Percentiles rank a stretch among this genome's conserved stretches.
Conservation (phyloP, 306 rosid species). For the Lupinus albus region DNA sequence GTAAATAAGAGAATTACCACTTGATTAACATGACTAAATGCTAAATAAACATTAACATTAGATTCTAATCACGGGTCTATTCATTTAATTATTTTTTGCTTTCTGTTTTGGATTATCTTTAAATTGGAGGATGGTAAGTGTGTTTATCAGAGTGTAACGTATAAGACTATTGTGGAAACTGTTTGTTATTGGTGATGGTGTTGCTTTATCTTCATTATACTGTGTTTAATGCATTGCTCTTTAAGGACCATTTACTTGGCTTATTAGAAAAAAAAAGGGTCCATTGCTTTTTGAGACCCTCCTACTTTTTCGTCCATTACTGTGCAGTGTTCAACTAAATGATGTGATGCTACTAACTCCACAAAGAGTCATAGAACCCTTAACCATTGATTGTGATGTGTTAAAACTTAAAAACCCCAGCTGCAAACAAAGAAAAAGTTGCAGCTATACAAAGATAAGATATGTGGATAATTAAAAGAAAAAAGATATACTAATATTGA, state of each 20-base stretch:
- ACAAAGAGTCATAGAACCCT: conserved; percentile 36
- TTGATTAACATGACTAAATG: conserved; percentile 20
- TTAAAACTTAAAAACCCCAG: conserved; percentile 44
- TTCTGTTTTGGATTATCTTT: conserved; percentile 24
- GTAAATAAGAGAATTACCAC: neutral
- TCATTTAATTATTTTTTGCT: neutral
- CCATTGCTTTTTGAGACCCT: conserved; percentile 36
- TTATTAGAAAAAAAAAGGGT: conserved; percentile 48
- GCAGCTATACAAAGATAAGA: conserved; percentile 29
- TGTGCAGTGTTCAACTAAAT: conserved; percentile 28
- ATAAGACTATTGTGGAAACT: conserved; percentile 33
- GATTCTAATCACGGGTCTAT: conserved; percentile 10
- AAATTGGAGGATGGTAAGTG: conserved; percentile 40
- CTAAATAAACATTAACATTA: neutral
- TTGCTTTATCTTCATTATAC: conserved; percentile 42
- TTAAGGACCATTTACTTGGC: conserved; percentile 56
- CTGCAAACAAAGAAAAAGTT: conserved; percentile 42
- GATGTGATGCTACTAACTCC: conserved; percentile 35
- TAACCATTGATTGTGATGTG: conserved; percentile 55
- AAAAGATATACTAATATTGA: conserved; percentile 12
- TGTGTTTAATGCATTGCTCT: conserved; percentile 13
- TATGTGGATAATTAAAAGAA: neutral
- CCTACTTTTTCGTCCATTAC: conserved; percentile 43
- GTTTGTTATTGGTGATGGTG: conserved; percentile 39
- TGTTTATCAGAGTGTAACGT: conserved; percentile 40